A percentile compares a stretch with the other conserved stretches of the same genome.
These are phyloP conservation scores for Chlamydomonas incerta DNA, from an alignment of 139 green algal species.

Conservation along the genomic window DNA sequence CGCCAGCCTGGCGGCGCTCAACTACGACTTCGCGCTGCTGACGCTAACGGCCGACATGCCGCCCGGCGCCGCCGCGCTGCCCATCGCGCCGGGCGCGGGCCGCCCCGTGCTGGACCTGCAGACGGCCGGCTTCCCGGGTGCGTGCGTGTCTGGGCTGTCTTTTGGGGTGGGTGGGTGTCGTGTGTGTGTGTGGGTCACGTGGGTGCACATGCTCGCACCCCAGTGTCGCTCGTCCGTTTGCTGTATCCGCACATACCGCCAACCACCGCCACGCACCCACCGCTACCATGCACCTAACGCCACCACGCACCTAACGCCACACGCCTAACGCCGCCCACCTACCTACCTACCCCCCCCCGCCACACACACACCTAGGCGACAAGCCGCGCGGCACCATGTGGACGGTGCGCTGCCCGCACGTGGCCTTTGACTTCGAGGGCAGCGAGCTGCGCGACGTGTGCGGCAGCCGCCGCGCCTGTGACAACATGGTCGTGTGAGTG, in stretches of 20 bases:
- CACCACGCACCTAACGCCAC: no score
- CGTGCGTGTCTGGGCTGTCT: neutral
- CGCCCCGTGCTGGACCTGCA: constrained; percentile 4
- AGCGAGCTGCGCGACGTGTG: neutral
- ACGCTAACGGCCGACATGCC: constrained; percentile 1
- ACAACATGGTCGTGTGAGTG: constrained; percentile 25
- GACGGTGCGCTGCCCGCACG: constrained; percentile 13
- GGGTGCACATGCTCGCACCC: no score
- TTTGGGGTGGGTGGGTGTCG: no score
- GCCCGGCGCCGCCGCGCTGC: neutral
- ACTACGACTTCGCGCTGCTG: constrained; percentile 40
- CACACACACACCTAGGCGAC: no score
- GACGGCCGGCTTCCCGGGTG: constrained; percentile 33
- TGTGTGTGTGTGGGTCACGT: no score
- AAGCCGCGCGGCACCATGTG: constrained; percentile 37
- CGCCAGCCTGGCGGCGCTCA: constrained; percentile 37
- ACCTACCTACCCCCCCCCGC: no score
- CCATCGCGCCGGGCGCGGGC: constrained; percentile 10
- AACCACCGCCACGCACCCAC: no score
- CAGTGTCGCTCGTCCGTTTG: no score
- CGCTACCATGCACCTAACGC: no score
- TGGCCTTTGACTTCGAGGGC: constrained; percentile 25
- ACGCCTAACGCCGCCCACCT: no score
- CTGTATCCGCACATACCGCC: no score
- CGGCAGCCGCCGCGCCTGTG: neutral